Conservation (phyloP, 1,284 basidiomycete genomes). For the Pyrrhoderma lamaoense region DNA sequence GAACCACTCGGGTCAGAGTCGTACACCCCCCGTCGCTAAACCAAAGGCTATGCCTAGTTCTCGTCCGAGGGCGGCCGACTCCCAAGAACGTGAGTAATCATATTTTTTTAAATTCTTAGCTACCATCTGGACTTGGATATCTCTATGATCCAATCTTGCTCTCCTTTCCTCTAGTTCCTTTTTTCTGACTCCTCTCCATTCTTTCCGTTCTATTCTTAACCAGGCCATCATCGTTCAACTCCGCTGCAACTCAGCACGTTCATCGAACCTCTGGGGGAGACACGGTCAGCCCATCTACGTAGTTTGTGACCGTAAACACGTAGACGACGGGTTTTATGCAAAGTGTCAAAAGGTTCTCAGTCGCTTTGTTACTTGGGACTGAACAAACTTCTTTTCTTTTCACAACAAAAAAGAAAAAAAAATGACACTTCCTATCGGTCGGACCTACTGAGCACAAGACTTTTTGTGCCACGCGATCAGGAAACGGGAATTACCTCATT, state of each 20-base stretch:
- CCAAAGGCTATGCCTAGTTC: not conserved
- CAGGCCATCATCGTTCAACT: constrained; percentile 8
- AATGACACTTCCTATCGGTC: no score
- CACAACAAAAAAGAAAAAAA: no score
- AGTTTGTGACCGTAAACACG: constrained; percentile 14
- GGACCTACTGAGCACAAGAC: no score
- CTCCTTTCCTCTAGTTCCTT: not conserved
- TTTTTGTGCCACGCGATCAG: no score
- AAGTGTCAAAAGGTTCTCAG: constrained; percentile 14
- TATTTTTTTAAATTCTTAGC: no score
- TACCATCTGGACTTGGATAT: no score
- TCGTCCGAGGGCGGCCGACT: not conserved
- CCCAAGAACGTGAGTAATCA: no score
- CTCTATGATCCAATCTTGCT: no score
- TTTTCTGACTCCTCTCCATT: not conserved
- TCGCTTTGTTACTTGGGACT: constrained; percentile 14
- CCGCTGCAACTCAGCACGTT: constrained; percentile 3
- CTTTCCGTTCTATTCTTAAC: not conserved
- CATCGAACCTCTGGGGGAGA: constrained; percentile 3
- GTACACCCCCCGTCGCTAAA: not conserved
- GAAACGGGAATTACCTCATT: no score
- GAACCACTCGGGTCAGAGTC: no score
- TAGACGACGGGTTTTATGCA: constrained; percentile 16
- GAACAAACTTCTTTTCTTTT: not conserved
- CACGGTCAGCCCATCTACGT: constrained; percentile 8